phyloP scores from a whole-genome alignment of 1,284 basidiomycete species.

The Sparassis latifolia region DNA sequence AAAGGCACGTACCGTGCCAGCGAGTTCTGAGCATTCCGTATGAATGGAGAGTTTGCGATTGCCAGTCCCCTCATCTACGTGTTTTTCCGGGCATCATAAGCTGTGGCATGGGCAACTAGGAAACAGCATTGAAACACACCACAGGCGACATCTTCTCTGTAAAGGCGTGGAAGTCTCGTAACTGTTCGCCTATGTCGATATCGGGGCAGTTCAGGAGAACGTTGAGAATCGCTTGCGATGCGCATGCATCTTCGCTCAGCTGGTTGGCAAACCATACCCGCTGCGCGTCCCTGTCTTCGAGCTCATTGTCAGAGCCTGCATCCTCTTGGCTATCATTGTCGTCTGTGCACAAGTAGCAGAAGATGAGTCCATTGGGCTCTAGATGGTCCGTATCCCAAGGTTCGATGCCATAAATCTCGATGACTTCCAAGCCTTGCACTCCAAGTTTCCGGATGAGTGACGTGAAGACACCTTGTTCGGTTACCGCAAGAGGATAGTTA shows the following conservation, averaged over 20 bases:
- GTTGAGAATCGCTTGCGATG: constrained; percentile 54
- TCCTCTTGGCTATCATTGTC: constrained; percentile 37
- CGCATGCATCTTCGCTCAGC: constrained; percentile 58
- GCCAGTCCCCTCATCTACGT: constrained; percentile 56
- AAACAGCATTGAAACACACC: constrained; percentile 29
- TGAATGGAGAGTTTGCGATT: constrained; percentile 43
- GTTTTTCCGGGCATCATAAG: background rate
- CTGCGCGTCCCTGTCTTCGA: constrained; percentile 46
- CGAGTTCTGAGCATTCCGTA: constrained; percentile 50
- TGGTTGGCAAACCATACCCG: constrained; percentile 62
- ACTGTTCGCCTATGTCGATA: constrained; percentile 39
- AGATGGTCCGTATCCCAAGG: constrained; percentile 54
- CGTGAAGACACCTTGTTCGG: constrained; percentile 47
- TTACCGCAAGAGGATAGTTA: background rate
- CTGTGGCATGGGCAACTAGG: background rate
- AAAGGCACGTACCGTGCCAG: constrained; percentile 40
- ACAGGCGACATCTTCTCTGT: constrained; percentile 50
- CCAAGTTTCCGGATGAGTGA: constrained; percentile 47
- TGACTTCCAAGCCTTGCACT: constrained; percentile 42
- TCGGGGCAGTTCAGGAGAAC: constrained; percentile 49
- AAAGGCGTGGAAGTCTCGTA: constrained; percentile 40
- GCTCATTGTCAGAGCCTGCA: constrained; percentile 29
- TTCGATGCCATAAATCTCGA: constrained; percentile 56
- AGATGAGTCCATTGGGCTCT: constrained; percentile 44
- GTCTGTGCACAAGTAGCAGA: constrained; percentile 53